These are phyloP conservation scores for Verticillium longisporum DNA, from an alignment of 2,329 filamentous ascomycete genomes.

Conservation along the genomic window DNA sequence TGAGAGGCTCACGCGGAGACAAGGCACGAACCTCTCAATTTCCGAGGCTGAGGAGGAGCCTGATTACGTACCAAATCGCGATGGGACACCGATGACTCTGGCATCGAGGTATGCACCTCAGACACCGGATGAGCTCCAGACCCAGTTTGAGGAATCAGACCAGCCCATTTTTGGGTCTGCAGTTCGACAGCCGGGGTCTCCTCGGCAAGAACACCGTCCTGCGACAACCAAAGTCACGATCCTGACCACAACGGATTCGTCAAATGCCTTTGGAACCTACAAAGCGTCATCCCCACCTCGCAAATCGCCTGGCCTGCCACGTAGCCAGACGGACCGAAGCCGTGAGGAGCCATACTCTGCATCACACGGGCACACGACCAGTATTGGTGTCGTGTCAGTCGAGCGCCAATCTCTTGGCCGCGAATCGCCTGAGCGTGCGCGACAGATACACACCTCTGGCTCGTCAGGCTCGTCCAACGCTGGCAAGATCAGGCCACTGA, in stretches of 20 bases:
- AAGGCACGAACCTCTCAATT: conserved; percentile 25
- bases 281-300: conserved; percentile 22
- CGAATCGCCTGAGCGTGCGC: conserved; percentile 14
- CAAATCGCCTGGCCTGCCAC: conserved; percentile 17
- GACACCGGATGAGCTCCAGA: conserved; percentile 7
- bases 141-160: conserved; percentile 1
- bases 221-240: conserved; percentile 27
- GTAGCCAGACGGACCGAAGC: conserved; percentile 3
- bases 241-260: conserved; percentile 20
- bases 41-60: conserved; percentile 35
- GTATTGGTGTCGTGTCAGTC: conserved; percentile 30
- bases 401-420: conserved; percentile 20
- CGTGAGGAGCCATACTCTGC: background rate
- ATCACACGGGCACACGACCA: conserved; percentile 8
- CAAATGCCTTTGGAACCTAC: conserved; percentile 24
- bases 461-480: conserved; percentile 44
- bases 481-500: conserved; percentile 44
- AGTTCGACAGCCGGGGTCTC: conserved; percentile 12
- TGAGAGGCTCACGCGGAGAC: conserved; percentile 21
- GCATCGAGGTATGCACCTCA: background rate
- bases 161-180: conserved; percentile 16
- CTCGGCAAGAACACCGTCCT: conserved; percentile 12
- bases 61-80: conserved; percentile 3
- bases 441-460: conserved; percentile 39
- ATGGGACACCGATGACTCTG: conserved; percentile 1